phyloP scores from a whole-genome alignment of 306 rosid species.

The Ormosia semicastrata region DNA sequence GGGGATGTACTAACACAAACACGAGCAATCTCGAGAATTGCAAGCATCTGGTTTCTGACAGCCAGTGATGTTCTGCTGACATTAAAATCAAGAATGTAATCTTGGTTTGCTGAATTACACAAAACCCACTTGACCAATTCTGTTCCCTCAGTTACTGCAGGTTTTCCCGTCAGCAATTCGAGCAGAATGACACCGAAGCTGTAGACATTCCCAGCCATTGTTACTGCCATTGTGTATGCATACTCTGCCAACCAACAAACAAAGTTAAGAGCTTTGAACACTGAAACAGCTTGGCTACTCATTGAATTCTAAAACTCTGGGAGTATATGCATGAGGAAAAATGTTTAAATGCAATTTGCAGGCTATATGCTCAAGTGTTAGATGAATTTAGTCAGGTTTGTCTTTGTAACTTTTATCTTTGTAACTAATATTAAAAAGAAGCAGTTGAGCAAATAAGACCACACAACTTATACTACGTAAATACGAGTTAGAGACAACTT shows the following conservation, averaged over 20 bases:
- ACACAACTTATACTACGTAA: neutral
- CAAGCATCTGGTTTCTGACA: constrained; percentile 70
- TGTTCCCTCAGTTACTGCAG: constrained; percentile 71
- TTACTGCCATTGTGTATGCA: constrained; percentile 87
- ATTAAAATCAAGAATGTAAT: constrained; percentile 60
- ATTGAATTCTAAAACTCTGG: neutral
- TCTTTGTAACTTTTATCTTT: neutral
- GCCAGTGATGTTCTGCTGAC: constrained; percentile 67
- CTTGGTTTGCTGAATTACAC: constrained; percentile 44
- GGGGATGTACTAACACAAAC: constrained; percentile 63
- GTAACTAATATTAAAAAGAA: neutral
- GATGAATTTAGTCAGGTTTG: neutral
- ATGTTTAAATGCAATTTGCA: neutral
- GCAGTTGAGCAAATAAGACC: neutral
- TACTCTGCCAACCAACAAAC: constrained; percentile 62
- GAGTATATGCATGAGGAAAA: neutral
- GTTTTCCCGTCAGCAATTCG: constrained; percentile 83
- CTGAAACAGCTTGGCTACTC: neutral
- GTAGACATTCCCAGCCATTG: constrained; percentile 76
- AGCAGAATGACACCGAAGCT: constrained; percentile 85
- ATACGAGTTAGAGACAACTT: neutral
- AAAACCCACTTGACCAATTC: constrained; percentile 81
- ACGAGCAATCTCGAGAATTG: constrained; percentile 65
- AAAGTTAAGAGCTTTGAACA: constrained; percentile 11
- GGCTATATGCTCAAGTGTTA: neutral